Conservation (phyloP, 768 basidiomycete genomes). For the Auriculariales sp. region DNA sequence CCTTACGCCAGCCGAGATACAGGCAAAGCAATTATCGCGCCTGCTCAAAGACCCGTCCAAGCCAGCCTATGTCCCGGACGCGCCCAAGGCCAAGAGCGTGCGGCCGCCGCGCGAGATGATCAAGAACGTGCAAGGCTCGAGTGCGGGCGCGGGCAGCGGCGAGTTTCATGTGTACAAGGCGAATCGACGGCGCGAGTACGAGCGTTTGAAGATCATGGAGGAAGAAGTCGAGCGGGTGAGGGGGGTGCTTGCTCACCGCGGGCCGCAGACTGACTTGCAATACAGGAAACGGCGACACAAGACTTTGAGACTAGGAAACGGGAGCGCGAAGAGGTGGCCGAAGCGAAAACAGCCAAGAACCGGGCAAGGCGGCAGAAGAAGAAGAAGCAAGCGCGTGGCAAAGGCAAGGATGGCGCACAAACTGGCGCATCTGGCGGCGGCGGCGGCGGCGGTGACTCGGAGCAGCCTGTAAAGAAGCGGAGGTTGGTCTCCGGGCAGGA, state of each 20-base stretch:
- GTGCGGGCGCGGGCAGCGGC: slow-evolving; percentile 92
- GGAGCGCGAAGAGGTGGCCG: slow-evolving; percentile 53
- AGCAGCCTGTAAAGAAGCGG: slow-evolving; percentile 57
- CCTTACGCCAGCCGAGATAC: slow-evolving; percentile 33
- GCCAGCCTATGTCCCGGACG: slow-evolving; percentile 61
- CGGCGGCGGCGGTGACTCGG: slow-evolving; percentile 4
- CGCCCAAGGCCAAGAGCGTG: slow-evolving; percentile 70
- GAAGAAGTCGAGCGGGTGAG: slow-evolving; percentile 65
- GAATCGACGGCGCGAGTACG: slow-evolving; percentile 84
- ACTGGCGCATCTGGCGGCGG: neutral
- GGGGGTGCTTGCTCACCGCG: neutral
- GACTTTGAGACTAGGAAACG: slow-evolving; percentile 67
- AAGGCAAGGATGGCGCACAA: slow-evolving; percentile 9
- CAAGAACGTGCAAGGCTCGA: slow-evolving; percentile 98
- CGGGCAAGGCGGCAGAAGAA: slow-evolving; percentile 87
- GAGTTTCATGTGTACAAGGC: slow-evolving; percentile 99
- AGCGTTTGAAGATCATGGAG: slow-evolving; percentile 81
- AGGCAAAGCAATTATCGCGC: slow-evolving; percentile 61
- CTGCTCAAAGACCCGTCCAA: slow-evolving; percentile 84
- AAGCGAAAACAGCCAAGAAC: slow-evolving; percentile 91
- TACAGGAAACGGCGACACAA: slow-evolving; percentile 50
- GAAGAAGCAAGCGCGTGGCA: slow-evolving; percentile 37
- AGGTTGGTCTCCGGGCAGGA: slow-evolving; percentile 68
- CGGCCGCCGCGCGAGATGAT: slow-evolving; percentile 87
- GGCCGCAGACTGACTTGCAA: neutral